Conservation (phyloP, 1,284 basidiomycete genomes). For the Phellinidium pouzarii region DNA sequence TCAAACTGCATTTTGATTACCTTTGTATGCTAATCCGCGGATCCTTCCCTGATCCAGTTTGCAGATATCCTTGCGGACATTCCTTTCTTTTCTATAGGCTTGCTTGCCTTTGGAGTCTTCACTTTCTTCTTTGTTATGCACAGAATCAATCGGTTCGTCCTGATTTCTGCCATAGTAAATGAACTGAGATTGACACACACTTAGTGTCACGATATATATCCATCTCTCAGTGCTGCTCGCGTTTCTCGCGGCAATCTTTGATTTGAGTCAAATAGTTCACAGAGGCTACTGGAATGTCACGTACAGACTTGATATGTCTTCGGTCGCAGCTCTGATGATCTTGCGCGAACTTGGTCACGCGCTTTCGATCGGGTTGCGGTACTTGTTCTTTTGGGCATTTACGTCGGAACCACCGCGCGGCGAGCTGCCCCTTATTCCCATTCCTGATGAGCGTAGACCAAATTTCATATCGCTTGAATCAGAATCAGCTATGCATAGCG, state of each 20-base stretch:
- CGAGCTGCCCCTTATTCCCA: slow-evolving; percentile 27
- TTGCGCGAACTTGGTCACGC: slow-evolving; percentile 55
- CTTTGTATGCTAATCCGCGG: slow-evolving; percentile 3
- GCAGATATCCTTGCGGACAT: slow-evolving; percentile 57
- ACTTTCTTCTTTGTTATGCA: slow-evolving; percentile 54
- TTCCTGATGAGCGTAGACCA: slow-evolving; percentile 19
- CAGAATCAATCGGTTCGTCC: slow-evolving; percentile 49
- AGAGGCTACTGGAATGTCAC: slow-evolving; percentile 30
- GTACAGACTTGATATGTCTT: slow-evolving; percentile 24
- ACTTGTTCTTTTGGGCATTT: slow-evolving; percentile 63
- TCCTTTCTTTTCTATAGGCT: slow-evolving; percentile 59
- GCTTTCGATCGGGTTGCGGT: slow-evolving; percentile 50
- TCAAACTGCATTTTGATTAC: not conserved
- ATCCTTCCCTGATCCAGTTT: slow-evolving; percentile 36
- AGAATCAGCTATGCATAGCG: slow-evolving; percentile 38
- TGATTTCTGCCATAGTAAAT: not conserved
- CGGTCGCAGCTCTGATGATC: slow-evolving; percentile 38
- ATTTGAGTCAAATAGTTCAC: slow-evolving; percentile 51
- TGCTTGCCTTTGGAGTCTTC: slow-evolving; percentile 58
- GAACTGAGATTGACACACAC: slow-evolving; percentile 10
- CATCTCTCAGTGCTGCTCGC: slow-evolving; percentile 50
- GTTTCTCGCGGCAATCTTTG: slow-evolving; percentile 58
- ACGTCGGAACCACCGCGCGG: slow-evolving; percentile 49
- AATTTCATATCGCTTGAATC: slow-evolving; percentile 22
- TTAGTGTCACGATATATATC: slow-evolving; percentile 46